These are phyloP conservation scores for Diaporthe eres DNA, from an alignment of 2,329 filamentous ascomycete genomes.

Conservation along the genomic window DNA sequence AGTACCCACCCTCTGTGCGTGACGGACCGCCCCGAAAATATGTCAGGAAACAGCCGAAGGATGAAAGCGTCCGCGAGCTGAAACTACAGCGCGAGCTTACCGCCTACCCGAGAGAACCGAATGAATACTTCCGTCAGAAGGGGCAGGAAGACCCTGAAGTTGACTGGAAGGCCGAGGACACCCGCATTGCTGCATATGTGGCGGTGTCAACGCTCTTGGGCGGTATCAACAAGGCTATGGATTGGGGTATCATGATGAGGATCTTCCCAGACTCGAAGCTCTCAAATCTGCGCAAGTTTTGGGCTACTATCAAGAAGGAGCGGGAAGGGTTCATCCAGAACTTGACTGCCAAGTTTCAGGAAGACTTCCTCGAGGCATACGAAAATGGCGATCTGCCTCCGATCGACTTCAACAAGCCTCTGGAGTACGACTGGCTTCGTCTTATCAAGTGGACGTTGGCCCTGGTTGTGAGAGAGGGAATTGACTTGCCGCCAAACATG, in stretches of 20 bases:
- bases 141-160: constrained; percentile 52
- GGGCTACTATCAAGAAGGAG: constrained; percentile 66
- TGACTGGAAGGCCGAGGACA: constrained; percentile 59
- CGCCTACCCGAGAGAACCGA: constrained; percentile 50
- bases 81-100: constrained; percentile 51
- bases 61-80: constrained; percentile 45
- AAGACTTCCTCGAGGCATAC: constrained; percentile 76
- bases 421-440: constrained; percentile 77
- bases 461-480: constrained; percentile 60
- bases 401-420: constrained; percentile 74
- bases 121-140: constrained; percentile 52
- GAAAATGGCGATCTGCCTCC: constrained; percentile 71
- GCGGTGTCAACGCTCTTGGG: constrained; percentile 71
- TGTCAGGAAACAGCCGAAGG: constrained; percentile 41
- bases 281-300: constrained; percentile 67
- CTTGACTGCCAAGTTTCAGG: constrained; percentile 74
- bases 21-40: constrained; percentile 37
- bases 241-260: constrained; percentile 71
- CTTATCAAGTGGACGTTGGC: constrained; percentile 77
- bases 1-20: constrained; percentile 11
- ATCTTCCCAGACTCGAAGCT: constrained; percentile 69
- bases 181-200: constrained; percentile 70
- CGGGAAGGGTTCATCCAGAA: constrained; percentile 67
- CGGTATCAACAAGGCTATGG: constrained; percentile 70
- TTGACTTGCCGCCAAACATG: constrained; percentile 64